A percentile compares a stretch with the other conserved stretches of the same genome.
Conservation (phyloP, 805 yeast genomes). For the Wickerhamiella azyma region DNA sequence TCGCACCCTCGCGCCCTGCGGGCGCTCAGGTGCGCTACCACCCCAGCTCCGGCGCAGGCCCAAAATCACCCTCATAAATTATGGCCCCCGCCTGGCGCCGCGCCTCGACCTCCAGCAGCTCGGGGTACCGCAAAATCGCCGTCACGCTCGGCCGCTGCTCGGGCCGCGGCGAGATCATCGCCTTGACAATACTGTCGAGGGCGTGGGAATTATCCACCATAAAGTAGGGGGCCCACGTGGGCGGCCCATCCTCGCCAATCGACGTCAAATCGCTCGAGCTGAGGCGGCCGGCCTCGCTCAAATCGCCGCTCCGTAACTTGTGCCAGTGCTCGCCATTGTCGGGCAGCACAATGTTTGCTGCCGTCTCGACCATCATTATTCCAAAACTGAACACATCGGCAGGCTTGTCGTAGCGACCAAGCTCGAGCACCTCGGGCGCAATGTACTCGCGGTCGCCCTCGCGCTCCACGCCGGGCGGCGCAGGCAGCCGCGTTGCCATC, state of each 20-base stretch:
- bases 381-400: constrained; percentile 96
- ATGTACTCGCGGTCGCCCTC: constrained; percentile 97
- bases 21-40: too few species aligned
- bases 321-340: constrained; percentile 97
- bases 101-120: constrained; percentile 31
- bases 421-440: constrained; percentile 87
- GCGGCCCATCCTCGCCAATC: constrained; percentile 24
- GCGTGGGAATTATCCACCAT: constrained; percentile 57
- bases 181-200: constrained; percentile 64
- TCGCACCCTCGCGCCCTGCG: too few species aligned
- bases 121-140: constrained; percentile 53
- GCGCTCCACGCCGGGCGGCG: constrained; percentile 49
- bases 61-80: constrained; percentile 10
- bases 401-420: constrained; percentile 70
- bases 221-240: constrained; percentile 80
- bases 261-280: constrained; percentile 45
- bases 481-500: constrained; percentile 73
- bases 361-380: constrained; percentile 82
- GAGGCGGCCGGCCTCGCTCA: constrained; percentile 84
- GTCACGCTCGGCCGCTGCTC: constrained; percentile 66
- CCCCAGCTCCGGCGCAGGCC: constrained; percentile 5
- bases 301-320: constrained; percentile 83
- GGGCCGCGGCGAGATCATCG: constrained; percentile 85
- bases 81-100: constrained; percentile 13
- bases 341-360: constrained; percentile 88